A percentile compares a stretch with the other conserved stretches of the same genome.
phyloP scores from a whole-genome alignment of 1,284 basidiomycete species.

The Cutaneotrichosporon cavernicola region DNA sequence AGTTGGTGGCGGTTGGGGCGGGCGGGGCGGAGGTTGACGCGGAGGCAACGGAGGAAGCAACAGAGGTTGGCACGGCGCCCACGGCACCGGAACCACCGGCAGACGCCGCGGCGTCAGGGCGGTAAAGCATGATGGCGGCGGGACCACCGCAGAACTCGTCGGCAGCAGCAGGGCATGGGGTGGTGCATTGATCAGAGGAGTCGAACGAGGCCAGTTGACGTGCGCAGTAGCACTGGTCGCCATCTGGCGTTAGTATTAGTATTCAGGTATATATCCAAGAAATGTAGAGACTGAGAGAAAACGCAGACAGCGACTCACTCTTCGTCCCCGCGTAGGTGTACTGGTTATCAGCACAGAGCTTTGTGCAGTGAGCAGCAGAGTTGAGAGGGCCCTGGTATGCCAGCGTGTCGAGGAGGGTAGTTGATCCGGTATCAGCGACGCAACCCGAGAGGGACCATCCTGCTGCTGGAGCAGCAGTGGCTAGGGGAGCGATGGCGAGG shows the following conservation, averaged over 20 bases:
- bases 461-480: not conserved
- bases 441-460: constrained; percentile 37
- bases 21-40: too few relatives aligned
- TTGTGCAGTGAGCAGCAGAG: constrained; percentile 46
- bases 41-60: not conserved
- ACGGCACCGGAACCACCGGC: not conserved
- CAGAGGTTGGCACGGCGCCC: not conserved
- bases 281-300: too few relatives aligned
- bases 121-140: not conserved
- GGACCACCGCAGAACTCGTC: constrained; percentile 13
- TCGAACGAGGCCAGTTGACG: not conserved
- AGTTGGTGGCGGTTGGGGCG: too few relatives aligned
- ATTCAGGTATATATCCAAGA: too few relatives aligned
- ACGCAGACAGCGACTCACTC: too few relatives aligned
- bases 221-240: constrained; percentile 19
- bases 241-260: too few relatives aligned
- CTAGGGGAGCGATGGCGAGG: not conserved
- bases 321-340: constrained; percentile 50
- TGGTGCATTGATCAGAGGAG: constrained; percentile 5
- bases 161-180: constrained; percentile 7
- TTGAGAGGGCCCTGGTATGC: constrained; percentile 24
- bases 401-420: constrained; percentile 30
- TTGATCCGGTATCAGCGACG: constrained; percentile 30
- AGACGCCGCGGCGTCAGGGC: not conserved
- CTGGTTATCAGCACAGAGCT: constrained; percentile 40